Conservation (phyloP, 306 rosid genomes). For the Mimosa pudica region DNA sequence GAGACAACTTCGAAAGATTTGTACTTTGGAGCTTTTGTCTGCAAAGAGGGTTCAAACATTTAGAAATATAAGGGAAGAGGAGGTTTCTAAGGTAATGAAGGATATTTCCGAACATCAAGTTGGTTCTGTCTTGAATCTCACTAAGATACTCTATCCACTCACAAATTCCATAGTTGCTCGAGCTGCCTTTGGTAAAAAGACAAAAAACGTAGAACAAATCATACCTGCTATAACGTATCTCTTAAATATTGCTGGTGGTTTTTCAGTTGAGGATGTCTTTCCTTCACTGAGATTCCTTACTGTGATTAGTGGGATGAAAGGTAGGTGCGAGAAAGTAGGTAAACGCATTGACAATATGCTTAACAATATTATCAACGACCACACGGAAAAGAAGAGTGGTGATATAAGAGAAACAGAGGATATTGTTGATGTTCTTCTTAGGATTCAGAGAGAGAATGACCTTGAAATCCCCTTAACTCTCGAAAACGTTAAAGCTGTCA, state of each 20-base stretch:
- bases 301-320: constrained; percentile 11
- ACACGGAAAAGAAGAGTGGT: too few species aligned
- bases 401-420: background rate
- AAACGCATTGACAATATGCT: too few species aligned
- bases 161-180: background rate
- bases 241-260: too few species aligned
- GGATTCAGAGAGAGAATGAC: background rate
- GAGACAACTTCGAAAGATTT: background rate
- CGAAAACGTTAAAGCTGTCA: constrained; percentile 20
- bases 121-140: constrained; percentile 24
- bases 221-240: too few species aligned
- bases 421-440: constrained; percentile 26
- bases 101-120: background rate
- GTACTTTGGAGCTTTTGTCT: background rate
- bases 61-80: background rate
- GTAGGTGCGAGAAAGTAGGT: background rate
- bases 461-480: background rate
- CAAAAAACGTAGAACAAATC: background rate
- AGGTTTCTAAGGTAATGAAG: background rate
- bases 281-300: constrained; percentile 27
- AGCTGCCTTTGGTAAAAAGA: constrained; percentile 12
- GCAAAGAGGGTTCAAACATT: background rate
- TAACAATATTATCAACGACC: too few species aligned
- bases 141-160: background rate
- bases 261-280: constrained; percentile 7